Evolutionary conservation across 805 yeast genomes (phyloP), one percentile per base, ranked within the genome.

Genomic region (Barnettozyma siamensis): DNA sequence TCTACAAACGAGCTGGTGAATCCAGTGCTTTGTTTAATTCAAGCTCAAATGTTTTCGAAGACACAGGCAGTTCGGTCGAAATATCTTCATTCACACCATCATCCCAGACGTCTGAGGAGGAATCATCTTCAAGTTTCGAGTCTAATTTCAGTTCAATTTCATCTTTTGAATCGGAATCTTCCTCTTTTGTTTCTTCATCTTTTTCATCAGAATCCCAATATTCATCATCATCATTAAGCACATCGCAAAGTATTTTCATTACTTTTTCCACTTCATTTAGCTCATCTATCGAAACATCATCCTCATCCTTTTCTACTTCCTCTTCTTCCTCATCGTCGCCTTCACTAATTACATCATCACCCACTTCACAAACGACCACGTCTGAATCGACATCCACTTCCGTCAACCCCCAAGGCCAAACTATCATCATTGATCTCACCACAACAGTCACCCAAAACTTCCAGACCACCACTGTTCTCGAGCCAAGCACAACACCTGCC

Each of bases 391-490:
- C 32, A 10, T 31, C 46, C 12, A 41, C 51, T 13, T 41, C 41
- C 4, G 44, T 41, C 8, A 23, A 37, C 16, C 31, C 5, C 2
- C 31, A 33, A 11, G 57, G 53, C 11, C 34, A 24, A 7, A 53
- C 54, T 3, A 27, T 45, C 10, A 47, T 55, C 29, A 54, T 51
- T 35, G 35, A 53, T 36, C 45, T 35, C 31, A 53, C 58, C 4
- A 46, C 50, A 1, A 49, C 54, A 10, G 19, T 49, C 6, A 44
- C 50, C 3, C 33, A 11, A 20, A 35, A 31, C 12, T 19, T 46
- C 6, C 35, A 65, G 1, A 61, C 67, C 1, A 42, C 62, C 4
- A 60, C 70, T 1, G 41, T 7, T 50, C 55, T 8, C 49, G 7
- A 17, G 12, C 37, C 37, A 13, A 12, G 30, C 16, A 9, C 37